Evolutionary conservation across 371 early-diverging fungal species (phyloP), one percentile per base, ranked within the genome.

Genomic region (Syncephalastrum monosporum): DNA sequence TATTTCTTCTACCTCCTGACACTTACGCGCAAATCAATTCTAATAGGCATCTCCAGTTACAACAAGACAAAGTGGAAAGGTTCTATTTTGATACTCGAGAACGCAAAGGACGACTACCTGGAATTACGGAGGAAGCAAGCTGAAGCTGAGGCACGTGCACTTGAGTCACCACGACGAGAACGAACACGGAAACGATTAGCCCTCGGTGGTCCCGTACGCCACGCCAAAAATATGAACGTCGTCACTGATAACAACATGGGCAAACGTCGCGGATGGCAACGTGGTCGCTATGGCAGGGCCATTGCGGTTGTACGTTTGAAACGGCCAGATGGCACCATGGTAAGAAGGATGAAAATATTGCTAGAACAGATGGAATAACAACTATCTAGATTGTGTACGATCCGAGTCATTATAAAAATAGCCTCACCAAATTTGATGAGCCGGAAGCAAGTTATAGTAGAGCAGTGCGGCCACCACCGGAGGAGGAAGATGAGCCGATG

Each of bases 61-160:
- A 88, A 91, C 49, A 87, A 90, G 1, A 81, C 94, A n/a, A 92
- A 91, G 58, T 95, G 95, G 95, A 92, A 87, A 68, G 95, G 93
- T 25, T 69, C 79, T 49, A 73, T 74, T 19, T 59, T 95, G 59
- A 81, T 82, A 49, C 68, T 95, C 25, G 91, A 91, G 59, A 90
- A 88, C 38, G 92, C 95, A 5, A 89, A 89, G 62, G 83, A 83
- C 38, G 82, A 85, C 63, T 92, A 85, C 72, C 66, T 68, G 61
- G 79, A 77, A 47, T 71, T 80, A 56, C 79, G 71, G 33, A 64
- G 64, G 2, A 55, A 67, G 54, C 51, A 59, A 58, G 38, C 38
- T 33, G 38, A 33, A 33, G 3, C 38, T 10, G 38, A 33, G 8
- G 38, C 38, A 2, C 38, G 38, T 33, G 38, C 38, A 10, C 38